Evolutionary conservation across 2,329 filamentous ascomycete genomes (phyloP).

Genomic region (Fusarium liriodendri): DNA sequence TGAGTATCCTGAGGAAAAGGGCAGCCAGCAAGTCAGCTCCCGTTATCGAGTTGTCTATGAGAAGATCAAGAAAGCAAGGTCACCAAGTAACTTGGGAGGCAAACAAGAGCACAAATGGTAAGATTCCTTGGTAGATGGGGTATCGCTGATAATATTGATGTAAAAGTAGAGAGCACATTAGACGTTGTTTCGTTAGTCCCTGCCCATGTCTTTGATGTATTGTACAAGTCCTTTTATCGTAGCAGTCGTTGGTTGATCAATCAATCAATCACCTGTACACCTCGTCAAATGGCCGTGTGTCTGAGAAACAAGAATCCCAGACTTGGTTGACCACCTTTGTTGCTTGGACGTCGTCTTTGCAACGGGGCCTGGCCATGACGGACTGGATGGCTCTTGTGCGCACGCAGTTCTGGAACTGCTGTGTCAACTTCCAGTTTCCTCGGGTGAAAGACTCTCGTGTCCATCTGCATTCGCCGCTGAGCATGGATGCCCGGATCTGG

Average conservation of each 20-base stretch:
- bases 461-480: slow-evolving; percentile 95
- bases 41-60: neutral
- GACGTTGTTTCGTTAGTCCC: no score
- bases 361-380: slow-evolving; percentile 80
- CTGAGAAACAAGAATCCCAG: slow-evolving; percentile 97
- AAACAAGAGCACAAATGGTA: neutral
- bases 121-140: slow-evolving; percentile 21
- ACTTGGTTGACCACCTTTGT: slow-evolving; percentile 92
- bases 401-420: slow-evolving; percentile 95
- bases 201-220: slow-evolving; percentile 9
- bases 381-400: slow-evolving; percentile 82
- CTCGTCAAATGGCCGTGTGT: slow-evolving; percentile 96
- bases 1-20: neutral
- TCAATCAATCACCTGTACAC: slow-evolving; percentile 77
- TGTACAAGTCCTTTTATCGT: slow-evolving; percentile 35
- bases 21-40: no score
- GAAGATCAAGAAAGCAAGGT: neutral
- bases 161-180: slow-evolving; percentile 22
- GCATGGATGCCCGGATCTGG: slow-evolving; percentile 89
- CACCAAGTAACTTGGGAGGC: neutral
- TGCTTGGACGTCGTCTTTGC: slow-evolving; percentile 88
- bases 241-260: neutral
- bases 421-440: slow-evolving; percentile 87
- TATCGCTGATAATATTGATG: slow-evolving; percentile 41
- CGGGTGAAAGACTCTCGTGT: slow-evolving; percentile 85